These are phyloP conservation scores for Rhodofomes roseus DNA, from an alignment of 1,284 basidiomycete genomes.

Conservation along the genomic window DNA sequence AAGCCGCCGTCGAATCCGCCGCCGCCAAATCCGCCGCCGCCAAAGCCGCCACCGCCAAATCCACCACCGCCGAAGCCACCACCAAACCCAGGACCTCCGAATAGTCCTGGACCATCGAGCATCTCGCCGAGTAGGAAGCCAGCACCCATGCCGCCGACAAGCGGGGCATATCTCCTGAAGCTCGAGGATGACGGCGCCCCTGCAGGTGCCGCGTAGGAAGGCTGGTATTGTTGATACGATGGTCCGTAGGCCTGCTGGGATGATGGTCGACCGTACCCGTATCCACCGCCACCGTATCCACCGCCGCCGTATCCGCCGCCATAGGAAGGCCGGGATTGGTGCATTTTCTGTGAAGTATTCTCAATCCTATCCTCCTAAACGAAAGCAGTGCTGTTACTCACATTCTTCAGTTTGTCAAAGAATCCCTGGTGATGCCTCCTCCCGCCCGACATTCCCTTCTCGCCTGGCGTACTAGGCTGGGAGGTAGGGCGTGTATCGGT, in stretches of 20 bases:
- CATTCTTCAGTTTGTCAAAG: conserved; percentile 55
- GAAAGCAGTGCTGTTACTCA: background rate
- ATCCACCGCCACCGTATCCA: conserved; percentile 1
- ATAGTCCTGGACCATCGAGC: background rate
- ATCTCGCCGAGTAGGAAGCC: background rate
- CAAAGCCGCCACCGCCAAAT: background rate
- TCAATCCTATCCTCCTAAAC: background rate
- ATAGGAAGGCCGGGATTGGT: conserved; percentile 5
- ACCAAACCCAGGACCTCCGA: background rate
- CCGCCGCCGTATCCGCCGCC: conserved; percentile 16
- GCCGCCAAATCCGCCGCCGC: conserved; percentile 25
- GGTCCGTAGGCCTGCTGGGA: background rate
- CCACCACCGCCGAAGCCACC: background rate
- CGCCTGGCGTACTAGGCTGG: conserved; percentile 16
- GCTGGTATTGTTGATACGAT: background rate
- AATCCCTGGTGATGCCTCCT: conserved; percentile 43
- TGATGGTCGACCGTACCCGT: background rate
- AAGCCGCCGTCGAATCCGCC: conserved; percentile 26
- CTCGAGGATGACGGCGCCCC: background rate
- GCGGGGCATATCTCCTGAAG: background rate
- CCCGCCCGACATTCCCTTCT: background rate
- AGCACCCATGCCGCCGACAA: background rate
- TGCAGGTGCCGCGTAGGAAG: background rate
- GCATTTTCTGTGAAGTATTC: background rate
- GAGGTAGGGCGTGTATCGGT: conserved; percentile 12